A percentile compares a stretch with the other conserved stretches of the same genome.
phyloP scores from a whole-genome alignment of 148 eudicot genomes.

The Euryodendron excelsum region DNA sequence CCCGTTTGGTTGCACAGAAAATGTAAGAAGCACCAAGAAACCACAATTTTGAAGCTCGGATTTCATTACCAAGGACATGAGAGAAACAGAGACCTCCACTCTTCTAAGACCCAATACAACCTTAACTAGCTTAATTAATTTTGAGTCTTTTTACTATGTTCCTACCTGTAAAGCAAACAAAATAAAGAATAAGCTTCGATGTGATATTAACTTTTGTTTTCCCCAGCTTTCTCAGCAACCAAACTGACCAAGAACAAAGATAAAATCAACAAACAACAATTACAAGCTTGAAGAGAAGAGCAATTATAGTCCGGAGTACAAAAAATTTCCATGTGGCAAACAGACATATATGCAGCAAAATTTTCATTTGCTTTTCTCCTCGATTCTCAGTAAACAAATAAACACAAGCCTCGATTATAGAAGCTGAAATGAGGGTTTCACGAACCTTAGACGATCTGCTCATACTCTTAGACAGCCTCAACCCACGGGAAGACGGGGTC shows the following conservation, averaged over 20 bases:
- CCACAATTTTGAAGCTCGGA: background rate
- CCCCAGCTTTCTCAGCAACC: slow-evolving; percentile 7
- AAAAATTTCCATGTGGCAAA: background rate
- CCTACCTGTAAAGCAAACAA: background rate
- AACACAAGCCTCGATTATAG: background rate
- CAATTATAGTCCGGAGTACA: background rate
- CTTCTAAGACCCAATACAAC: background rate
- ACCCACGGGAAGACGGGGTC: slow-evolving; percentile 42
- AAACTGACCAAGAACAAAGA: background rate
- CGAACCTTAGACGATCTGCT: slow-evolving; percentile 50
- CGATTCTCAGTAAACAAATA: background rate
- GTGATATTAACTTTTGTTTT: background rate
- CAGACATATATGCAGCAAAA: background rate
- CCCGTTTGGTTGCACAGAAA: background rate
- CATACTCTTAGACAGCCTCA: slow-evolving; percentile 30
- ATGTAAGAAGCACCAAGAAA: background rate
- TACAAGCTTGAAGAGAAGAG: background rate
- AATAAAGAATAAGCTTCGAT: background rate
- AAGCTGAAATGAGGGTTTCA: background rate
- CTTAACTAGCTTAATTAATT: background rate
- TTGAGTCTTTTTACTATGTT: background rate
- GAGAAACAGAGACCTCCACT: background rate
- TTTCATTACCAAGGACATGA: background rate
- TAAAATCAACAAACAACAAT: background rate
- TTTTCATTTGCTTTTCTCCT: background rate